A percentile compares a stretch with the other conserved stretches of the same genome.
Conservation (phyloP, 352 stramenopile genomes). For the Pythium aristosporum region DNA sequence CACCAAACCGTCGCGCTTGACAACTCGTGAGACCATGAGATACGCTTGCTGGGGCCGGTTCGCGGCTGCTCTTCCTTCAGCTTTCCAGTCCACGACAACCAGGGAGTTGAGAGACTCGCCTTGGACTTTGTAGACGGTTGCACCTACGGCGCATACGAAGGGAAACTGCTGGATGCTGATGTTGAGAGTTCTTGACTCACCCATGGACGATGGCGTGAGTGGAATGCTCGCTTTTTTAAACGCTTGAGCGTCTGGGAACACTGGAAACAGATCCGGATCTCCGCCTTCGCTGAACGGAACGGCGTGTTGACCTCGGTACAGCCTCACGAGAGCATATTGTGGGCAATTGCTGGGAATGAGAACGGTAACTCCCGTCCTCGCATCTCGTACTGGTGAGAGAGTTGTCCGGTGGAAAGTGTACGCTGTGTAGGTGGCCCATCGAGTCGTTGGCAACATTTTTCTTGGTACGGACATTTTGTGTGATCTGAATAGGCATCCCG, state of each 20-base stretch:
- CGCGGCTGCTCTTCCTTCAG: neutral
- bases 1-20: slow-evolving; percentile 9
- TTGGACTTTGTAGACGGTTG: slow-evolving; percentile 30
- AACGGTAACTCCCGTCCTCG: neutral
- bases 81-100: slow-evolving; percentile 27
- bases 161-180: slow-evolving; percentile 29
- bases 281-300: neutral
- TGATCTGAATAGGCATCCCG: slow-evolving; percentile 23
- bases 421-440: slow-evolving; percentile 1
- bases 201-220: neutral
- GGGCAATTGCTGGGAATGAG: slow-evolving; percentile 17
- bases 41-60: slow-evolving; percentile 28
- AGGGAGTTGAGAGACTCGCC: slow-evolving; percentile 23
- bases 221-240: slow-evolving; percentile 5
- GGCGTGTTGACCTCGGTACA: neutral
- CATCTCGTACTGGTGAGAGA: slow-evolving; percentile 1
- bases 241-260: slow-evolving; percentile 19
- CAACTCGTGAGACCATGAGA: slow-evolving; percentile 26
- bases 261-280: slow-evolving; percentile 16
- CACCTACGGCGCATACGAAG: slow-evolving; percentile 28
- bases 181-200: slow-evolving; percentile 5
- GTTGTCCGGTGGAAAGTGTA: slow-evolving; percentile 11
- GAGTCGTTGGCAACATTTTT: slow-evolving; percentile 17
- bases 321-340: neutral
- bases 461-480: slow-evolving; percentile 16